These are phyloP conservation scores for Fusarium hainanense DNA, from an alignment of 2,329 filamentous ascomycete genomes.

Conservation along the genomic window DNA sequence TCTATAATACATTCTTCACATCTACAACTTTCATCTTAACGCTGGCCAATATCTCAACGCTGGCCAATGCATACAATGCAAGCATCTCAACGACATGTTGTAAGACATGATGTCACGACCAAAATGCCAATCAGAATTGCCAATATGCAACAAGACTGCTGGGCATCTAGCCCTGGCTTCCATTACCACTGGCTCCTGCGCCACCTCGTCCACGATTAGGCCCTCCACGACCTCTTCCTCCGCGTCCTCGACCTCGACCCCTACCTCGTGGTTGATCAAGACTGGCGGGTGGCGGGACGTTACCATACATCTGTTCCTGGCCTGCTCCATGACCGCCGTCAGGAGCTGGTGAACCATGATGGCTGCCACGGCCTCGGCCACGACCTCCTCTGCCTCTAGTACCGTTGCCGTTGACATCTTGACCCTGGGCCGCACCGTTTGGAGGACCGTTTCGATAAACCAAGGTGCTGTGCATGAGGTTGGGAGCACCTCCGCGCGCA, in stretches of 20 bases:
- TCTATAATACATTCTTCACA: conserved; percentile 41
- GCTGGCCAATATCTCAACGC: conserved; percentile 13
- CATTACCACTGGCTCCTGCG: conserved; percentile 32
- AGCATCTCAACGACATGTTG: conserved; percentile 12
- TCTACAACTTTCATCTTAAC: conserved; percentile 12
- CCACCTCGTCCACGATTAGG: conserved; percentile 51
- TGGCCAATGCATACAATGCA: conserved; percentile 12
- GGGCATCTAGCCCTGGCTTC: conserved; percentile 38
- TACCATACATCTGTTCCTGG: conserved; percentile 58
- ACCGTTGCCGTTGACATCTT: conserved; percentile 46
- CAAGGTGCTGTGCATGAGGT: conserved; percentile 63
- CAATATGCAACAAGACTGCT: conserved; percentile 1
- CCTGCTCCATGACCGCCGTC: conserved; percentile 27
- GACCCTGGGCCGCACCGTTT: conserved; percentile 44
- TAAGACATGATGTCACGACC: conserved; percentile 9
- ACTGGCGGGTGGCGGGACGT: conserved; percentile 69
- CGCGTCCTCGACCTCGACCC: conserved; percentile 55
- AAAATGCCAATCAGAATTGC: not conserved
- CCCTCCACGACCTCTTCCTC: conserved; percentile 54
- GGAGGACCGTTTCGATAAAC: conserved; percentile 60
- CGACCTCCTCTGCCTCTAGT: conserved; percentile 46
- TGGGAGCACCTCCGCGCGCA: conserved; percentile 53
- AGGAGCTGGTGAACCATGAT: conserved; percentile 38
- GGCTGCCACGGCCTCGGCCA: conserved; percentile 48
- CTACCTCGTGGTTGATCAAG: conserved; percentile 60